These are phyloP conservation scores for Hibiscus syriacus DNA, from an alignment of 345 rosid species.

Conservation along the genomic window DNA sequence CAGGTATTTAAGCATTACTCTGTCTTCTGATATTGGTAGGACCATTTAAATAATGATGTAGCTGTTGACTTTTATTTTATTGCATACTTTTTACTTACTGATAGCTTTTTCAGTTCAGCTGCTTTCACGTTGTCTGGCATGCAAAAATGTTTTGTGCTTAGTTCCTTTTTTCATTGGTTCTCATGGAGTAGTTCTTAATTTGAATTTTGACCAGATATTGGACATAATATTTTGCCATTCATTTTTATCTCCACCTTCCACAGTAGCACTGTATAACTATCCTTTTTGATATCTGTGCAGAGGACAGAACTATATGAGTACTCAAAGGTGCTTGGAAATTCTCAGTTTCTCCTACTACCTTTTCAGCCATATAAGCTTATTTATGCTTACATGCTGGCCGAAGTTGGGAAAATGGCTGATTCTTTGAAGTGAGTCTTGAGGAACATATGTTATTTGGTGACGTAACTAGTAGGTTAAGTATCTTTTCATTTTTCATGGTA, in stretches of 20 bases:
- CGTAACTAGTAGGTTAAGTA: background rate
- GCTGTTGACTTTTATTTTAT: background rate
- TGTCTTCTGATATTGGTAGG: constrained; percentile 2
- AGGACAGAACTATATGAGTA: constrained; percentile 53
- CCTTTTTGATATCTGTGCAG: constrained; percentile 27
- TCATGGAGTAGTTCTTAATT: background rate
- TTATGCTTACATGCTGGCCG: constrained; percentile 94
- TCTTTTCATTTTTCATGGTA: background rate
- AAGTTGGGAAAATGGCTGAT: constrained; percentile 84
- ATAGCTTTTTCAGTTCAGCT: background rate
- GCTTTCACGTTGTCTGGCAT: background rate
- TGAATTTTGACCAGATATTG: constrained; percentile 1
- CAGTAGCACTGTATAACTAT: background rate
- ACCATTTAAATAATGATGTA: background rate
- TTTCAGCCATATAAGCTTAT: constrained; percentile 95
- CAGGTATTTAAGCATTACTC: constrained; percentile 35
- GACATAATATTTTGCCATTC: background rate
- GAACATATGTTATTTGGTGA: background rate
- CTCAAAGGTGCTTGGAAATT: constrained; percentile 87
- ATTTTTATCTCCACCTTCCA: constrained; percentile 4
- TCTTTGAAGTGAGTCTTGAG: constrained; percentile 69
- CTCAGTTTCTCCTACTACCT: constrained; percentile 77
- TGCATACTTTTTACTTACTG: background rate
- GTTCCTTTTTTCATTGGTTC: background rate
- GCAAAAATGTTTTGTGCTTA: background rate